Percentiles rank a stretch among this genome's conserved stretches.
phyloP scores from a whole-genome alignment of 768 basidiomycete species.

The Coprinopsis marcescibilis region DNA sequence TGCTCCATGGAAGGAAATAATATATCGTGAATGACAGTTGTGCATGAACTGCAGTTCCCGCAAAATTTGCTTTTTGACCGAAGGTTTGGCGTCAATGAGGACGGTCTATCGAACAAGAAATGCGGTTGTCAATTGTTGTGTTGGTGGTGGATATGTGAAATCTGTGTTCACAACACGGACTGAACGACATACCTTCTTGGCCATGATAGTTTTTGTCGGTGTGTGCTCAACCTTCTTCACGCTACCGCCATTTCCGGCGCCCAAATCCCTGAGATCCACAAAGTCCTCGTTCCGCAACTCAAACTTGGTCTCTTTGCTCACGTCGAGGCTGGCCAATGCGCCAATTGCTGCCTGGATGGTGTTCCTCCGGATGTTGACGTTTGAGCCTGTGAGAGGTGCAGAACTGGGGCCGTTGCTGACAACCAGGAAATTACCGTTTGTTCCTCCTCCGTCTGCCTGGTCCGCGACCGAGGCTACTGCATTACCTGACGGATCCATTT shows the following conservation, averaged over 20 bases:
- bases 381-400: constrained; percentile 30
- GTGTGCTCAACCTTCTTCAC: constrained; percentile 94
- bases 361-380: constrained; percentile 47
- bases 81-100: constrained; percentile 92
- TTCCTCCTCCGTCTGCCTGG: constrained; percentile 28
- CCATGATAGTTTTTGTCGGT: constrained; percentile 91
- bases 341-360: constrained; percentile 78
- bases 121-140: background rate
- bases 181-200: constrained; percentile 76
- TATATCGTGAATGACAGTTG: constrained; percentile 88
- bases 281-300: constrained; percentile 88
- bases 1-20: constrained; percentile 96
- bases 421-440: constrained; percentile 39
- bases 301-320: constrained; percentile 73
- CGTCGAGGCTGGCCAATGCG: constrained; percentile 80
- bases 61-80: constrained; percentile 94
- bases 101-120: constrained; percentile 58
- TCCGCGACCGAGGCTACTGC: constrained; percentile 28
- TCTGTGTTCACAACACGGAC: too few species aligned
- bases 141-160: background rate
- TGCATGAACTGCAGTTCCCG: constrained; percentile 99
- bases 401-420: constrained; percentile 52
- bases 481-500: constrained; percentile 40
- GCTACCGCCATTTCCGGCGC: constrained; percentile 95
- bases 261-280: constrained; percentile 85